phyloP scores from a whole-genome alignment of 495 filamentous ascomycete species.

The Tuber indicum region DNA sequence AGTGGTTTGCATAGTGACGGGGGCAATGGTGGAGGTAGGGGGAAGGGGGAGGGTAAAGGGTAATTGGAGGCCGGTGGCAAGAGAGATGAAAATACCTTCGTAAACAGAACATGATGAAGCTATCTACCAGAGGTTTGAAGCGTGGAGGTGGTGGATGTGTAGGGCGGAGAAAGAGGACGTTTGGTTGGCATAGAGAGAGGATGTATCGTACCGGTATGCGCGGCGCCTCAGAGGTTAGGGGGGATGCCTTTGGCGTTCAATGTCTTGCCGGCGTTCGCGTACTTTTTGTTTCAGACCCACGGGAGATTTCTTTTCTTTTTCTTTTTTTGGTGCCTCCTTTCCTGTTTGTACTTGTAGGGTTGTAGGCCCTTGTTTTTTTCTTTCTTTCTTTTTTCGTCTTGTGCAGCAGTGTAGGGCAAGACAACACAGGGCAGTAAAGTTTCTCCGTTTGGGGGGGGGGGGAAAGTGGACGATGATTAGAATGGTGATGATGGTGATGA shows the following conservation, averaged over 20 bases:
- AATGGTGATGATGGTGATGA: neutral
- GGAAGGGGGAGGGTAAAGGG: neutral
- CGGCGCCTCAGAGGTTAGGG: neutral
- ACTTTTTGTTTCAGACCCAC: neutral
- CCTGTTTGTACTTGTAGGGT: neutral
- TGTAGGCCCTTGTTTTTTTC: neutral
- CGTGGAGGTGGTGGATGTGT: slow-evolving; percentile 3
- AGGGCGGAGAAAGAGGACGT: neutral
- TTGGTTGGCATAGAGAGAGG: neutral
- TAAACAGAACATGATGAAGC: slow-evolving; percentile 67
- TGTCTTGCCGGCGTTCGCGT: neutral
- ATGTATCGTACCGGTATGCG: neutral
- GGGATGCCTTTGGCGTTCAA: neutral
- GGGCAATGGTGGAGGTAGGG: no score
- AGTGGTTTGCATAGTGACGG: neutral
- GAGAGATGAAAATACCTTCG: slow-evolving; percentile 54
- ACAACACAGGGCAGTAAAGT: neutral
- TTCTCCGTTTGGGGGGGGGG: neutral
- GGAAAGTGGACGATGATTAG: neutral
- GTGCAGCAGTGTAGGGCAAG: neutral
- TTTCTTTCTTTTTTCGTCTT: neutral
- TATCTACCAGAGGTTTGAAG: slow-evolving; percentile 5
- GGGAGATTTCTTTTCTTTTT: neutral
- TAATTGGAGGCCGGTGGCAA: slow-evolving; percentile 15
- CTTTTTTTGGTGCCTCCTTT: neutral